phyloP scores from a whole-genome alignment of 2,329 filamentous ascomycete species.

The Verticillium tricorpus region DNA sequence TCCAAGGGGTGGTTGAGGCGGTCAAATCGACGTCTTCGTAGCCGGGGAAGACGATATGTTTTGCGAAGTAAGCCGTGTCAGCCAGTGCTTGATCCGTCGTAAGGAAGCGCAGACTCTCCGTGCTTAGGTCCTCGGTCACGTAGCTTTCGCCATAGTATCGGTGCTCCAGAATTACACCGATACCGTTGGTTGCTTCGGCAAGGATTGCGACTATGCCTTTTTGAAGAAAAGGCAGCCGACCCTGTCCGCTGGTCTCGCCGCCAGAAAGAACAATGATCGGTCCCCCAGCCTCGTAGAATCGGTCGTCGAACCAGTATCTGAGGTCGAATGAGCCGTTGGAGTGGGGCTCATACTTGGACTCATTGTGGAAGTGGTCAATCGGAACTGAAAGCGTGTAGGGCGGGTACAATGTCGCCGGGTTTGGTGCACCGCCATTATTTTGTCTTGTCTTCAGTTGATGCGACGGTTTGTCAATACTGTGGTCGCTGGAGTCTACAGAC shows the following conservation, averaged over 20 bases:
- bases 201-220: conserved; percentile 74
- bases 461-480: neutral
- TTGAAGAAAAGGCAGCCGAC: conserved; percentile 64
- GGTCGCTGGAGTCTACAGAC: neutral
- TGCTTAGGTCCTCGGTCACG: conserved; percentile 60
- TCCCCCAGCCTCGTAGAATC: conserved; percentile 70
- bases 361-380: conserved; percentile 81
- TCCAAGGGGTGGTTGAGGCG: conserved; percentile 61
- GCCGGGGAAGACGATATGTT: conserved; percentile 66
- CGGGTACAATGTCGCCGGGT: conserved; percentile 21
- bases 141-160: conserved; percentile 80
- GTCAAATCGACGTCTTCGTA: conserved; percentile 64
- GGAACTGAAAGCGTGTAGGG: conserved; percentile 41
- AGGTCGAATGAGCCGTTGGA: conserved; percentile 62
- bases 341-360: conserved; percentile 73
- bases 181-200: conserved; percentile 63
- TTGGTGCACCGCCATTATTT: neutral
- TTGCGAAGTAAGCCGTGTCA: conserved; percentile 76
- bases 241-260: conserved; percentile 64
- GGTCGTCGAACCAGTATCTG: conserved; percentile 80
- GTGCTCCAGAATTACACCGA: conserved; percentile 81
- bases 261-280: conserved; percentile 74
- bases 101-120: conserved; percentile 71
- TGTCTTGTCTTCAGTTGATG: neutral
- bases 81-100: conserved; percentile 79